Evolutionary conservation across 2,329 filamentous ascomycete genomes (phyloP).

Genomic region (Trichoderma sp.): DNA sequence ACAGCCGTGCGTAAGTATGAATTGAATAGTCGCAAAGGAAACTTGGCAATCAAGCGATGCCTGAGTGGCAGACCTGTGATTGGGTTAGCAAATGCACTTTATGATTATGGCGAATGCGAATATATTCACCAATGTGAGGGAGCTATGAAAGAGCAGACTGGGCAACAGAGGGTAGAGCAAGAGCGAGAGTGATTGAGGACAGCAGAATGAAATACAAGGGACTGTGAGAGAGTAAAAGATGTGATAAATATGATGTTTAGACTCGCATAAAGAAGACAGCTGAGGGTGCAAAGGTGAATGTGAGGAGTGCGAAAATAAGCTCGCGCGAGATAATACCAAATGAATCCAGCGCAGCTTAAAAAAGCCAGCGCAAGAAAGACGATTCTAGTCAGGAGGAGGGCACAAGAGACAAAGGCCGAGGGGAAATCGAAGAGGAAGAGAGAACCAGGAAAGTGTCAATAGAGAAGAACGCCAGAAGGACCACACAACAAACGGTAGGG

Average conservation of each 20-base stretch:
- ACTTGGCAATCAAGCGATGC: background rate
- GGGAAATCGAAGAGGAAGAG: background rate
- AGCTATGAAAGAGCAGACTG: background rate
- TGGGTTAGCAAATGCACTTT: background rate
- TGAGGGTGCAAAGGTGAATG: background rate
- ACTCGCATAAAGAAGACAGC: background rate
- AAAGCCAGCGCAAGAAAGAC: background rate
- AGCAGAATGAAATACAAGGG: background rate
- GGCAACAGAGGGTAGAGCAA: background rate
- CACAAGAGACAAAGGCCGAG: background rate
- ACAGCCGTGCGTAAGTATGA: background rate
- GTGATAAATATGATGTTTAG: background rate
- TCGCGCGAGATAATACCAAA: background rate
- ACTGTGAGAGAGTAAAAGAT: background rate
- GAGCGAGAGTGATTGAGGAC: background rate
- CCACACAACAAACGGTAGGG: background rate
- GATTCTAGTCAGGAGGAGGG: background rate
- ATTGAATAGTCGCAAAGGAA: background rate
- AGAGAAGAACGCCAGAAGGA: background rate
- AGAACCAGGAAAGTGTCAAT: background rate
- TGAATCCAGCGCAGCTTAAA: background rate
- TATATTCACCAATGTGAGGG: background rate
- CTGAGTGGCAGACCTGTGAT: background rate
- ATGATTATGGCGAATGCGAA: background rate
- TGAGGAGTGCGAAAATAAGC: background rate